These are phyloP conservation scores for Biscogniauxia marginata DNA, from an alignment of 2,329 filamentous ascomycete genomes.

Conservation along the genomic window DNA sequence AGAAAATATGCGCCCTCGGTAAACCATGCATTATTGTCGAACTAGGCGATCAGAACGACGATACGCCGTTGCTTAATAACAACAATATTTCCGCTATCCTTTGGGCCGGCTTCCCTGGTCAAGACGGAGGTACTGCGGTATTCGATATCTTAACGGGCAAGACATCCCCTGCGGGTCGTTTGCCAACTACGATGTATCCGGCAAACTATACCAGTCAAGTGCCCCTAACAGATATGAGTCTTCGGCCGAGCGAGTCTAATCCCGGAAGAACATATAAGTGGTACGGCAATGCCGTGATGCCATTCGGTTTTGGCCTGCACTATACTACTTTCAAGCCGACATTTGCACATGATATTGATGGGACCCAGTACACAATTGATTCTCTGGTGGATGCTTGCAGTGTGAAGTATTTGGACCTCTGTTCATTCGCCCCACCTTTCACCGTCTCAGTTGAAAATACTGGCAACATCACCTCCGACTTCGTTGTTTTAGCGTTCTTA, in stretches of 20 bases:
- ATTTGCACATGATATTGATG: slow-evolving; percentile 13
- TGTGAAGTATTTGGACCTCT: slow-evolving; percentile 35
- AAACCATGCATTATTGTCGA: slow-evolving; percentile 54
- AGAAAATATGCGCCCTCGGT: slow-evolving; percentile 32
- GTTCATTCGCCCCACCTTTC: slow-evolving; percentile 38
- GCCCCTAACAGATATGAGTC: slow-evolving; percentile 48
- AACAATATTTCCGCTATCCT: slow-evolving; percentile 44
- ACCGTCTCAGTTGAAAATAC: slow-evolving; percentile 41
- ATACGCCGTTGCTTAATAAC: slow-evolving; percentile 42
- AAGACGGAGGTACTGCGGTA: slow-evolving; percentile 49
- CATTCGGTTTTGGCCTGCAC: slow-evolving; percentile 48
- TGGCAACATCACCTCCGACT: slow-evolving; percentile 42
- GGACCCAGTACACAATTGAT: slow-evolving; percentile 37
- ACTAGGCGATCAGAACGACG: slow-evolving; percentile 48
- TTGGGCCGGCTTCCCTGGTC: slow-evolving; percentile 53
- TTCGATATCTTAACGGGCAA: slow-evolving; percentile 48
- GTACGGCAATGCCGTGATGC: slow-evolving; percentile 44
- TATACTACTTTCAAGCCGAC: slow-evolving; percentile 45
- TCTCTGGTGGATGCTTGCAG: slow-evolving; percentile 33
- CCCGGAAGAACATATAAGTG: slow-evolving; percentile 51
- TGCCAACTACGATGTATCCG: slow-evolving; percentile 49
- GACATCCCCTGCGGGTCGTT: slow-evolving; percentile 43
- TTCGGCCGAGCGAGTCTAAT: slow-evolving; percentile 41
- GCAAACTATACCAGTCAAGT: slow-evolving; percentile 44
- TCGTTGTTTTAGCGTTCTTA: slow-evolving; percentile 44